A percentile compares a stretch with the other conserved stretches of the same genome.
phyloP scores from a whole-genome alignment of 2,329 filamentous ascomycete species.

The Incumbomyces delicatus region DNA sequence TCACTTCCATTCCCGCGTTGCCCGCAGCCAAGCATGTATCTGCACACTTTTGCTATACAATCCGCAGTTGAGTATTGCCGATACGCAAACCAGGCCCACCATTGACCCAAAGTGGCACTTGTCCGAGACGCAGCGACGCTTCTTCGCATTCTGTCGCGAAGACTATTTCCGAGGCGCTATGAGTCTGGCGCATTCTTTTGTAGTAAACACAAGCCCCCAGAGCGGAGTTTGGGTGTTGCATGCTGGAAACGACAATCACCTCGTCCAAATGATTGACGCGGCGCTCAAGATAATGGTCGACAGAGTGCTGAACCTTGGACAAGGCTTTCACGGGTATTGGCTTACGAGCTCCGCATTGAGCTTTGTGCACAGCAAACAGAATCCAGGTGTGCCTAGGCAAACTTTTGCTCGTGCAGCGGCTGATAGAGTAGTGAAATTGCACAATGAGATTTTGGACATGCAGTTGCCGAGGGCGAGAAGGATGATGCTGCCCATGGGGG shows the following conservation, averaged over 20 bases:
- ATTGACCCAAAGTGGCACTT: background rate
- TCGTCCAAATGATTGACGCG: slow-evolving; percentile 18
- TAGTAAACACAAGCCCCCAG: background rate
- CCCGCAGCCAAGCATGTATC: slow-evolving; percentile 17
- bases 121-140: background rate
- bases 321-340: slow-evolving; percentile 29
- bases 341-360: slow-evolving; percentile 26
- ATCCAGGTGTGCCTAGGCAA: slow-evolving; percentile 15
- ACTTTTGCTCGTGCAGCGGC: slow-evolving; percentile 21
- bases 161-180: slow-evolving; percentile 13
- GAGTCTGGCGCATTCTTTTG: slow-evolving; percentile 11
- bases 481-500: slow-evolving; percentile 1
- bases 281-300: slow-evolving; percentile 27
- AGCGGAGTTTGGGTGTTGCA: background rate
- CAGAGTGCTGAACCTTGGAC: slow-evolving; percentile 25
- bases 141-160: slow-evolving; percentile 8
- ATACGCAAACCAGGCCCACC: slow-evolving; percentile 11
- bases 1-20: slow-evolving; percentile 21
- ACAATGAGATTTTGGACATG: background rate
- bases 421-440: slow-evolving; percentile 12
- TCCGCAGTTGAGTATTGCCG: slow-evolving; percentile 12
- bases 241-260: background rate
- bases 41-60: slow-evolving; percentile 13
- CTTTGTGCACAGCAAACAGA: slow-evolving; percentile 23
- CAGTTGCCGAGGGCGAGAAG: slow-evolving; percentile 3